Evolutionary conservation across 2,329 filamentous ascomycete species (phyloP).

Genomic region (Fusarium caatingaense): DNA sequence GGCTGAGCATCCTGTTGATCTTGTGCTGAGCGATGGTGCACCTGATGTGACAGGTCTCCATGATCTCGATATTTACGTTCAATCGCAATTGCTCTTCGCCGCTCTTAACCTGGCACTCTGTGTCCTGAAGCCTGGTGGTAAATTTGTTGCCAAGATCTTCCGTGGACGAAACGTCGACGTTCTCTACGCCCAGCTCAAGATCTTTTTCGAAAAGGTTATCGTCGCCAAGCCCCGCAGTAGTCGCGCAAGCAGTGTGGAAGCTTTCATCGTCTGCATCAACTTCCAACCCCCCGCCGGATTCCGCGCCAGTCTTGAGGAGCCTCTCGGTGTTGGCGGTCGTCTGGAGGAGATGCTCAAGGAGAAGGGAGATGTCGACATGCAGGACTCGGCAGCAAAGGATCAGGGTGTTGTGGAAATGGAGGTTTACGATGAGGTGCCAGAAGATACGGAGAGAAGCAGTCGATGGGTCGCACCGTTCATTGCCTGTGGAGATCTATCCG

Average conservation of each 20-base stretch:
- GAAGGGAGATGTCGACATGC: slow-evolving; percentile 55
- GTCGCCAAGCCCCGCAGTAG: slow-evolving; percentile 95
- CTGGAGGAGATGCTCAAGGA: slow-evolving; percentile 63
- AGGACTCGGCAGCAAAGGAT: slow-evolving; percentile 52
- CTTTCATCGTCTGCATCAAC: slow-evolving; percentile 94
- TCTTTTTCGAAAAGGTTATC: slow-evolving; percentile 85
- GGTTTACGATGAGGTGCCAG: slow-evolving; percentile 59
- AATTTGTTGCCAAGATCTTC: slow-evolving; percentile 99
- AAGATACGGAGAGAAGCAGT: slow-evolving; percentile 53
- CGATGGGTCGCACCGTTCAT: slow-evolving; percentile 96
- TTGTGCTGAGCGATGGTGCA: slow-evolving; percentile 94
- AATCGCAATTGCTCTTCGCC: slow-evolving; percentile 93
- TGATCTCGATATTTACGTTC: slow-evolving; percentile 97
- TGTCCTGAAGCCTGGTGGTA: slow-evolving; percentile 90
- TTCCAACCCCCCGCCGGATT: slow-evolving; percentile 85
- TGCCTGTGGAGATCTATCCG: slow-evolving; percentile 94
- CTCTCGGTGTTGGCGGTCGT: slow-evolving; percentile 72
- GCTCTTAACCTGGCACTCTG: slow-evolving; percentile 93
- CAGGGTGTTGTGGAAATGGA: slow-evolving; percentile 60
- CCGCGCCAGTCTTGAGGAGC: slow-evolving; percentile 78
- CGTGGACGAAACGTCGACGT: slow-evolving; percentile 94
- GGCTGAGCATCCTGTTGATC: slow-evolving; percentile 83
- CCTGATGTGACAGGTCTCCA: slow-evolving; percentile 97
- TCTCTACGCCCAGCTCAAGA: slow-evolving; percentile 91
- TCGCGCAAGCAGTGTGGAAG: slow-evolving; percentile 95